Base-by-base conservation (phyloP, 2,329 filamentous ascomycete species). In the Apiospora aurea region DNA sequence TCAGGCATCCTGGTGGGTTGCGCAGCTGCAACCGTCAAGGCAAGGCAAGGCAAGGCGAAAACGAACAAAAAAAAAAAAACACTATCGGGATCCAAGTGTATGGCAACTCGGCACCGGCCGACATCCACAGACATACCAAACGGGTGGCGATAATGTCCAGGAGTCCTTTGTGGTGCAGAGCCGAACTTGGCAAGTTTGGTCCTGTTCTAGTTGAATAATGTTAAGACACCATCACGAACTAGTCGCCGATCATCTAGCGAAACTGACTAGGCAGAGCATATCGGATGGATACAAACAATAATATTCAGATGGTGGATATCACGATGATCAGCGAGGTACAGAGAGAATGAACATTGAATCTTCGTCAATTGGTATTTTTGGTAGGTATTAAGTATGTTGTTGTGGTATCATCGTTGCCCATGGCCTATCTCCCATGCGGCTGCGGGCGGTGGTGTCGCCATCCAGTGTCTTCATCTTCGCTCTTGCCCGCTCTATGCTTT, bases 351-450 rank as follows among this genome's bases (percentile, higher is more conserved):
- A 64, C 2, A 64, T 64, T 41, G 57, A 64, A 41, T 41, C 29
- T 61, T 61, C 18, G 57, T 64, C 57, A 41, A 41, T 41, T 64
- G 57, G 34, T 21, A 41, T 64, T 61, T 61, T 38, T 34, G 14
- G 53, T 41, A 11, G 34, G 10, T 64, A 64, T 64, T 64, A 64
- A 41, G 29, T 61, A 49, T 10, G 46, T 49, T n/a, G 41, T 43
- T 26, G 49, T 61, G 57, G 57, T 64, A 64, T 64, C 57, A n/a
- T 29, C 21, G 53, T 64, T 64, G 57, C 57, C 57, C 57, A 41
- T 64, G 57, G 57, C 57, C 57, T 64, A 29, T 61, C 29, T 61
- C 53, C 53, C 38, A 61, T 61, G 57, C 53, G 29, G 44, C 18
- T 18, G 53, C 57, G 57, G 57, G 57, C 57, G 41, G 21, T 64